Base-by-base conservation (phyloP, 257 asterid species). In the Agastache rugosa region DNA sequence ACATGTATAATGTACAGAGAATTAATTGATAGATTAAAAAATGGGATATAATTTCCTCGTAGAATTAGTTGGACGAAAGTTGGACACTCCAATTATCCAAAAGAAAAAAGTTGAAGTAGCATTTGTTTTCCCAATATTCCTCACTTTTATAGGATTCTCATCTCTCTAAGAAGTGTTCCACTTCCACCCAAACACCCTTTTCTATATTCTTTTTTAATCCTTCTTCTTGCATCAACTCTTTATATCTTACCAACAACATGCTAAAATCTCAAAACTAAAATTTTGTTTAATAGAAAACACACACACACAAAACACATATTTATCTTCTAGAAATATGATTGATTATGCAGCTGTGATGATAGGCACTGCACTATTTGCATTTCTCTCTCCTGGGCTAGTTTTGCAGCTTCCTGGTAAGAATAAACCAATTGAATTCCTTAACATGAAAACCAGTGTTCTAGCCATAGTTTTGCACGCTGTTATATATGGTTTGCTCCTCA, bases 351-450 rank as follows among this genome's bases (percentile, higher is more conserved):
- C 83, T 16, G 82, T 88, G 75, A 55, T 91, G 75, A 91, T 91
- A 79, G 98, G 85, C 39, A 71, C 97, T 0, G 86, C 96, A 25
- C 82, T 91, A 0, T 93, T 93, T 70, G 96, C 84, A 15, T 89
- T 93, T 68, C 74, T 91, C 53, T 79, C 84, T 6, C 98, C 96
- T 0, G 96, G 98, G 39, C 41, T 91, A 41, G 69, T 93, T 53
- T 69, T 93, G 77, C 96, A 91, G 84, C 83, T 93, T 34, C 98
- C 97, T 0, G 98, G 92, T 29, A 93, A 88, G 82, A 79, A 85
- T 2, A 72, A 76, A 62, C 86, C 92, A 0, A 84, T 89, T 3
- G 98, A 85, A 4, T 91, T 91, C 77, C 79, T 88, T 68, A 89
- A 85, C 87, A 88, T 91, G 96, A 93, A 86, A 84, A 89, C 98